Evolutionary conservation across 2,329 filamentous ascomycete species (phyloP), one percentile per base, ranked within the genome.

Genomic region (Epichloe uncinata): DNA sequence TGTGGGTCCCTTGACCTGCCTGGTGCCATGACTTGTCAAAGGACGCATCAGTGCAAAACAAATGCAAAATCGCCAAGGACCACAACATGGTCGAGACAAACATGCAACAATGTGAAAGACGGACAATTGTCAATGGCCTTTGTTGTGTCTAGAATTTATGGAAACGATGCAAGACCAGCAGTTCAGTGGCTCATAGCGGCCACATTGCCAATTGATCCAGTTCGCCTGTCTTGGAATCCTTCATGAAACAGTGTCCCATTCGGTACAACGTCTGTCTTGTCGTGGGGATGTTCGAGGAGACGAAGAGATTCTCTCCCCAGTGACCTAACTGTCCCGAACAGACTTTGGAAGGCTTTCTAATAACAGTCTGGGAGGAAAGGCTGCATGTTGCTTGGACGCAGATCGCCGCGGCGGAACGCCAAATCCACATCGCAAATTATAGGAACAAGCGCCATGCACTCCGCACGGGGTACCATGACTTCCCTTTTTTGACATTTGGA

Each of bases 191-290:
- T 42, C 26, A 15, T 34, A 35, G 40, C 45, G 45, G 45, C 45
- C 44, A 47, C 49, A 34, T 50, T 50, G 49, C 37, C 30, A 37
- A 9, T 30, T 35, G 30, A n/a, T n/a, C 22, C 22, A 41, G 20
- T 12, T 47, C 38, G 38, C 37, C 35, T 44, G 49, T 50, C 42
- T 43, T 37, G 35, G 45, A 8, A 42, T 46, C 42, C 33, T 22
- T 40, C 22, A n/a, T 43, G 49, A 50, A 50, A 50, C 49, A 48
- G 8, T 8, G 40, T 7, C 22, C 22, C 22, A 26, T 26, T 26
- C 22, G 22, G 22, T 18, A 15, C 35, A 30, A 15, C 9, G 22
- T 15, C 22, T 33, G 13, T 34, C 42, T 16, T 34, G 33, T 13
- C 33, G 41, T 20, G 16, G 18, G 18, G 44, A 37, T n/a, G 26